phyloP scores from a whole-genome alignment of 805 yeast genomes.

The Tetrapisispora namnaoensis region DNA sequence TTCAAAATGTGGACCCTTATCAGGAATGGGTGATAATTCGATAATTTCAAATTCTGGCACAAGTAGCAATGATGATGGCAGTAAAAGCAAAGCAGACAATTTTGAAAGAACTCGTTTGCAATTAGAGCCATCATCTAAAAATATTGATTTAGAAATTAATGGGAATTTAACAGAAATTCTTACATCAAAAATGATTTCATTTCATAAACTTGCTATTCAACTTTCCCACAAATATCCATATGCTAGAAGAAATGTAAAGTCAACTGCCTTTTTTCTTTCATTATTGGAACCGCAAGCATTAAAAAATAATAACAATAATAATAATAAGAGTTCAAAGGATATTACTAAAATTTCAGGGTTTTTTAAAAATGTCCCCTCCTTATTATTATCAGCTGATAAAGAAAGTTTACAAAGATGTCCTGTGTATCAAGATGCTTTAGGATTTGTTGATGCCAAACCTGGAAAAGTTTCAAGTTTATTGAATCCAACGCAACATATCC shows the following conservation, averaged over 20 bases:
- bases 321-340: constrained; percentile 8
- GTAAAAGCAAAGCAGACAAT: not conserved
- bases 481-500: not conserved
- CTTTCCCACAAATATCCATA: constrained; percentile 51
- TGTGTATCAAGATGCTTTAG: constrained; percentile 31
- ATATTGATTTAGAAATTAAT: constrained; percentile 30
- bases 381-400: constrained; percentile 18
- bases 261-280: constrained; percentile 37
- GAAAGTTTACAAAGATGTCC: constrained; percentile 31
- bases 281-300: constrained; percentile 7
- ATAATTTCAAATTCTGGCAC: constrained; percentile 9
- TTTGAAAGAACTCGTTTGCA: not conserved
- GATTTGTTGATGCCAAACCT: constrained; percentile 6
- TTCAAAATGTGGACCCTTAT: constrained; percentile 36
- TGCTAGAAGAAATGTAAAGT: constrained; percentile 60
- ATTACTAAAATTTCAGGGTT: constrained; percentile 16
- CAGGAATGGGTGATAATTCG: constrained; percentile 24
- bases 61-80: constrained; percentile 12
- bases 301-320: not conserved
- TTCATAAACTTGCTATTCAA: constrained; percentile 33
- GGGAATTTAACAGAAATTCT: constrained; percentile 31
- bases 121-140: constrained; percentile 17
- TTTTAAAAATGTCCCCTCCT: constrained; percentile 27
- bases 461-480: not conserved
- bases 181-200: constrained; percentile 34